Percentiles rank a stretch among this genome's conserved stretches.
Conservation (phyloP, 1,284 basidiomycete genomes). For the Apiotrichum brassicae region DNA sequence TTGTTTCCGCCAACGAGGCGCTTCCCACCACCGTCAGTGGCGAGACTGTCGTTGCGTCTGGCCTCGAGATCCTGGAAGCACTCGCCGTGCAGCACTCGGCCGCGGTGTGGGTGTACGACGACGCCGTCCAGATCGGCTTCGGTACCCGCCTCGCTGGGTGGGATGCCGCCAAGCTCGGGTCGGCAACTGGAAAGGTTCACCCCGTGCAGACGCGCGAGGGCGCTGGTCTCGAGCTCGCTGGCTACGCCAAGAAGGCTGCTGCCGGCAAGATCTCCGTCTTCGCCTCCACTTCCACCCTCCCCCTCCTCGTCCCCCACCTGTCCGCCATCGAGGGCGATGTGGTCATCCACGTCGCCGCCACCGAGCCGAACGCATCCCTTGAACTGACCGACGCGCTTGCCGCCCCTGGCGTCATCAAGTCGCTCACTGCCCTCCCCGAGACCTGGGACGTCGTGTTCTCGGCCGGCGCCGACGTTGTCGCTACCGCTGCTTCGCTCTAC, state of each 20-base stretch:
- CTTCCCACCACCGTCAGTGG: constrained; percentile 33
- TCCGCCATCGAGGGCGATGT: constrained; percentile 60
- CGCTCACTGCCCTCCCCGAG: constrained; percentile 60
- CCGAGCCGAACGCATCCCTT: constrained; percentile 56
- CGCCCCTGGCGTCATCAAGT: constrained; percentile 46
- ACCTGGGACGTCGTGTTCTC: constrained; percentile 72
- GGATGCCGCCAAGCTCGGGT: constrained; percentile 16
- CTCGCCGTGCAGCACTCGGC: constrained; percentile 38
- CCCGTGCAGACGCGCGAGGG: constrained; percentile 78
- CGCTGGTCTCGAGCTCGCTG: constrained; percentile 74
- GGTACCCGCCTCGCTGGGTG: constrained; percentile 26
- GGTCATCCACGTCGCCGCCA: constrained; percentile 70
- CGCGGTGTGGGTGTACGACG: constrained; percentile 46
- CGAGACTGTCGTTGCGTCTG: constrained; percentile 36
- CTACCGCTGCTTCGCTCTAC: constrained; percentile 54
- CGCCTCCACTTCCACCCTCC: constrained; percentile 50
- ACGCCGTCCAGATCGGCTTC: constrained; percentile 42
- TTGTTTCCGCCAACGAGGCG: constrained; percentile 30
- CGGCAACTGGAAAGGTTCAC: constrained; percentile 51
- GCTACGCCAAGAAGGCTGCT: constrained; percentile 57
- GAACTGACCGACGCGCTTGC: constrained; percentile 59
- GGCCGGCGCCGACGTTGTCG: constrained; percentile 68
- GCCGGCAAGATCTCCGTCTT: constrained; percentile 42
- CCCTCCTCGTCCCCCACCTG: constrained; percentile 68
- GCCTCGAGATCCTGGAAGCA: constrained; percentile 39